A percentile compares a stretch with the other conserved stretches of the same genome.
phyloP scores from a whole-genome alignment of 805 yeast species.

The Yarrowia bubula region DNA sequence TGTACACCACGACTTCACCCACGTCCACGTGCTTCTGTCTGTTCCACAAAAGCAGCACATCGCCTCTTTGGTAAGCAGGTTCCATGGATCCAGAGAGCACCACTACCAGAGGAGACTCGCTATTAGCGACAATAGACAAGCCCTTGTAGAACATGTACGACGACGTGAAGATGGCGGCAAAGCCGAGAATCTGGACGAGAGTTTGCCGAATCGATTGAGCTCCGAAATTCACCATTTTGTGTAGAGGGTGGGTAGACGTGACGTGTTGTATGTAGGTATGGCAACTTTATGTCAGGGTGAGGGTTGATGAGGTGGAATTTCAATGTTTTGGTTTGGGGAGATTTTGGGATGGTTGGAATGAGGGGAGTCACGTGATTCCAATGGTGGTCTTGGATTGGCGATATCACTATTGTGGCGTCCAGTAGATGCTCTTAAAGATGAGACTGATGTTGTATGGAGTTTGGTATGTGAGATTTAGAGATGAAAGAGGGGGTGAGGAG shows the following conservation, averaged over 20 bases:
- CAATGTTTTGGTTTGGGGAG: too few relatives aligned
- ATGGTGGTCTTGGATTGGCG: too few relatives aligned
- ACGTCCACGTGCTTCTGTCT: slow-evolving; percentile 63
- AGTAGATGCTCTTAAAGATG: too few relatives aligned
- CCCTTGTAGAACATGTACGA: slow-evolving; percentile 93
- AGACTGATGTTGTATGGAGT: too few relatives aligned
- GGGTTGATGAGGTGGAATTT: too few relatives aligned
- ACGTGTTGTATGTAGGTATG: not conserved
- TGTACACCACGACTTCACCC: slow-evolving; percentile 94
- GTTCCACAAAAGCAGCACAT: slow-evolving; percentile 87
- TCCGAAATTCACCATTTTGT: slow-evolving; percentile 19
- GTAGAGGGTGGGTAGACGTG: not conserved
- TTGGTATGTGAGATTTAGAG: too few relatives aligned
- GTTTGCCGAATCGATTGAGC: slow-evolving; percentile 24
- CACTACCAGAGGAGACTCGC: slow-evolving; percentile 92
- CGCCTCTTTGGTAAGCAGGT: slow-evolving; percentile 99
- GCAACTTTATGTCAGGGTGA: not conserved
- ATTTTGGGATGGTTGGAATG: too few relatives aligned
- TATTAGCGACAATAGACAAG: slow-evolving; percentile 68
- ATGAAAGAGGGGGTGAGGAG: too few relatives aligned
- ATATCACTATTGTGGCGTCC: too few relatives aligned
- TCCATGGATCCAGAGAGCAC: slow-evolving; percentile 99
- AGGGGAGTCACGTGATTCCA: too few relatives aligned
- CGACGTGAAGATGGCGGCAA: slow-evolving; percentile 78
- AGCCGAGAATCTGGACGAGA: slow-evolving; percentile 54